Percentiles rank a stretch among this genome's conserved stretches.
Evolutionary conservation across 495 filamentous ascomycete species (phyloP).

Genomic region (Amphirosellinia nigrospora): DNA sequence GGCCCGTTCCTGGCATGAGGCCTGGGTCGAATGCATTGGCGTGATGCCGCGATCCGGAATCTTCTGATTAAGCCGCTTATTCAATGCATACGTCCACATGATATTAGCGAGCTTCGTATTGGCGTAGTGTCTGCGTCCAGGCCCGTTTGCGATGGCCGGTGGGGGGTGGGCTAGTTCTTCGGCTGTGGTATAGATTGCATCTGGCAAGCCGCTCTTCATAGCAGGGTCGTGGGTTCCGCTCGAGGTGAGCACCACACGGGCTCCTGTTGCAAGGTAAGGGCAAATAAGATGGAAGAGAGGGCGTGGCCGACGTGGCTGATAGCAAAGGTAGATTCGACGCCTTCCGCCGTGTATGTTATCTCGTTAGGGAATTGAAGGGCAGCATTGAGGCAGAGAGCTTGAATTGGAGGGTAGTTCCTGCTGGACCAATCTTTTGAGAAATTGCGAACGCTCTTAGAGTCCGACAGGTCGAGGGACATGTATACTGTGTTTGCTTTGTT

Average conservation of each 20-base stretch:
- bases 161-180: slow-evolving; percentile 46
- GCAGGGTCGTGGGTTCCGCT: slow-evolving; percentile 46
- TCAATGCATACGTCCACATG: slow-evolving; percentile 58
- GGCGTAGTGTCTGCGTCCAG: slow-evolving; percentile 59
- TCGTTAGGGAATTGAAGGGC: slow-evolving; percentile 47
- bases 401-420: slow-evolving; percentile 48
- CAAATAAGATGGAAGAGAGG: slow-evolving; percentile 68
- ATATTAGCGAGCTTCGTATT: slow-evolving; percentile 75
- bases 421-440: slow-evolving; percentile 44
- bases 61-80: slow-evolving; percentile 38
- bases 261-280: slow-evolving; percentile 57
- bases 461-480: slow-evolving; percentile 49
- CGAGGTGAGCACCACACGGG: slow-evolving; percentile 46
- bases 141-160: slow-evolving; percentile 20
- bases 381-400: slow-evolving; percentile 53
- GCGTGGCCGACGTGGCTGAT: slow-evolving; percentile 52
- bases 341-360: slow-evolving; percentile 44
- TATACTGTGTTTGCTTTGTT: slow-evolving; percentile 50
- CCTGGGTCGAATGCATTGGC: slow-evolving; percentile 53
- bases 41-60: slow-evolving; percentile 38
- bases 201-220: slow-evolving; percentile 45
- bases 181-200: slow-evolving; percentile 46
- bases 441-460: slow-evolving; percentile 43
- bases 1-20: slow-evolving; percentile 54
- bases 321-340: slow-evolving; percentile 46